phyloP scores from a whole-genome alignment of 1,284 basidiomycete species.

The Fomitiporia mediterranea region DNA sequence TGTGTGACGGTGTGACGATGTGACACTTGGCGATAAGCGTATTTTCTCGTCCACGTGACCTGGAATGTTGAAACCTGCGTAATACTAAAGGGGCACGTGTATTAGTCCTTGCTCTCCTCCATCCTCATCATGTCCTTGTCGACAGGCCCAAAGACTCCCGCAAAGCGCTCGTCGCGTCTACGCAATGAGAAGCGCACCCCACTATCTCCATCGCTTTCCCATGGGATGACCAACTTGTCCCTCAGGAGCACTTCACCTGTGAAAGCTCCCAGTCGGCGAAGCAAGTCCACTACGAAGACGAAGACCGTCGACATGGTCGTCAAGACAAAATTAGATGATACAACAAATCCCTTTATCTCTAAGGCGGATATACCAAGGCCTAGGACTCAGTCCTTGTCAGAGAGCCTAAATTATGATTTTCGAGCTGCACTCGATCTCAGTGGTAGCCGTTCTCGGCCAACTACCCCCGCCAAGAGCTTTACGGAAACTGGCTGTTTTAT shows the following conservation, averaged over 20 bases:
- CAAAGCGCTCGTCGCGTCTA: conserved; percentile 57
- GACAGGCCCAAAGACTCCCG: conserved; percentile 57
- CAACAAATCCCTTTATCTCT: conserved; percentile 58
- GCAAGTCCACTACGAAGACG: conserved; percentile 25
- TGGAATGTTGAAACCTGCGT: conserved; percentile 5
- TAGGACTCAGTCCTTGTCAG: conserved; percentile 15
- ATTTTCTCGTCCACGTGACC: neutral
- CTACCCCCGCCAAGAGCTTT: conserved; percentile 61
- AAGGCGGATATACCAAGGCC: conserved; percentile 4
- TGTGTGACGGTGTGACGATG: neutral
- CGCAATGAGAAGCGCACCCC: conserved; percentile 71
- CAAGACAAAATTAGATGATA: conserved; percentile 37
- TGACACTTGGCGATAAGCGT: neutral
- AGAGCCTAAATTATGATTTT: conserved; percentile 16
- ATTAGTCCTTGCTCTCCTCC: neutral
- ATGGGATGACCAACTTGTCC: conserved; percentile 48
- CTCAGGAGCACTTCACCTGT: conserved; percentile 30
- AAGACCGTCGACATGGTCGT: conserved; percentile 1
- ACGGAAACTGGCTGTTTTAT: conserved; percentile 37
- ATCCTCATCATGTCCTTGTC: conserved; percentile 27
- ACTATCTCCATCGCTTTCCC: conserved; percentile 59
- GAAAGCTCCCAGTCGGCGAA: conserved; percentile 23
- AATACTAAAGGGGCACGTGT: conserved; percentile 2
- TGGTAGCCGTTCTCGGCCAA: conserved; percentile 42
- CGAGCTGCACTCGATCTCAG: conserved; percentile 15